Evolutionary conservation across 2,329 filamentous ascomycete genomes (phyloP), one percentile per base, ranked within the genome.

Genomic region (Moelleriella libera): DNA sequence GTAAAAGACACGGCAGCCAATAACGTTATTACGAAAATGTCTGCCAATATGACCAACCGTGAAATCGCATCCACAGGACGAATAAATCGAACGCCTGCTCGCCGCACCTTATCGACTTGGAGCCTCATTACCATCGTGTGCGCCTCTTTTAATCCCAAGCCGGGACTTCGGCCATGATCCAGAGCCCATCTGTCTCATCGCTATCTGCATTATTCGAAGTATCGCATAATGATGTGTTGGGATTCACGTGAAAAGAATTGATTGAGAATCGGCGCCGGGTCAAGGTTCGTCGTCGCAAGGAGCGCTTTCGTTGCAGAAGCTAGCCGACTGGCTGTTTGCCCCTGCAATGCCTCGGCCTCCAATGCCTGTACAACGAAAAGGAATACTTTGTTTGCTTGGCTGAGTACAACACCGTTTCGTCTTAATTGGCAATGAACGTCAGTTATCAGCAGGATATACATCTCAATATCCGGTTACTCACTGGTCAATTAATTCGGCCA

Each of bases 401-500:
- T 71, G 57, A 88, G 72, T 44, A 96, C 85, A 11, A 79, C 81
- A 1, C 87, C 85, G 59, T 96, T 86, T 80, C 85, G 85, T 64
- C 92, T 97, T 40, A 31, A 30, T 30, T 29, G 11, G 12, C 28
- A 28, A 21, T 30, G 44, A 34, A 48, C 9, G 52, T 34, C 39
- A 47, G 58, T 68, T 52, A 66, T 60, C 51, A 43, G 12, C 10
- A 11, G 32, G 44, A 28, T 32, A 8, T 43, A 31, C n/a, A 37
- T 12, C 32, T 12, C 12, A 14, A 21, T 21, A 21, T 21, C 21
- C 21, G 40, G 40, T 14, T 12, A 82, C 88, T 78, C 80, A 96
- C 92, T 94, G 85, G 55, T 94, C 85, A 62, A 97, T 96, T 52
- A 98, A 68, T 62, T 95, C 83, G 10, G 86, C 82, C 49, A 98